Percentiles rank a stretch among this genome's conserved stretches.
These are phyloP conservation scores for Elaeagnus macrophylla DNA, from an alignment of 306 rosid species.

Conservation along the genomic window DNA sequence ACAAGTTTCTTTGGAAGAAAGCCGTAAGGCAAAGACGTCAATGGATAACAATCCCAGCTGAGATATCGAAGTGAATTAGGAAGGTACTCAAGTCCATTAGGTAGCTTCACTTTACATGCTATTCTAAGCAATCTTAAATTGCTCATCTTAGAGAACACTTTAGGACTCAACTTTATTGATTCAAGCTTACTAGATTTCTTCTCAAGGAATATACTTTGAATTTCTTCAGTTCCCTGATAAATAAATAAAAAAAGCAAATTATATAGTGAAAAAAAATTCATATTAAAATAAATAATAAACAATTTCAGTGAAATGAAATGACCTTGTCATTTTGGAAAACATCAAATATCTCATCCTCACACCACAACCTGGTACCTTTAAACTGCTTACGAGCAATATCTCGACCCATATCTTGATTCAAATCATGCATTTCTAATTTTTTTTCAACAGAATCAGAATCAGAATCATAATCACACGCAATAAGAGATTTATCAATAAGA, in stretches of 20 bases:
- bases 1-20: constrained; percentile 12
- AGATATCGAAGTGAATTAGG: constrained; percentile 11
- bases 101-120: not conserved
- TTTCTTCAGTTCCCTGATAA: constrained; percentile 8
- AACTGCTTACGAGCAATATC: constrained; percentile 22
- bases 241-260: too few relatives aligned
- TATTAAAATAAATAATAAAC: too few relatives aligned
- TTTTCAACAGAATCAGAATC: not conserved
- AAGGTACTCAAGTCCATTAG: not conserved
- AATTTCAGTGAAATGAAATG: too few relatives aligned
- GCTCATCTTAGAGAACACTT: constrained; percentile 20
- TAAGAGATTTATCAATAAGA: constrained; percentile 15
- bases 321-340: not conserved
- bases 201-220: constrained; percentile 7
- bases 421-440: constrained; percentile 26
- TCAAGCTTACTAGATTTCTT: not conserved
- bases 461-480: not conserved
- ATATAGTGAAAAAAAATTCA: too few relatives aligned
- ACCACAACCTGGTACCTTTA: constrained; percentile 25
- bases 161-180: not conserved
- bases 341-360: constrained; percentile 19
- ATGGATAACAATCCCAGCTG: constrained; percentile 14
- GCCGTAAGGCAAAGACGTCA: not conserved
- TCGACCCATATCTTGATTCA: constrained; percentile 30
- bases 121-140: constrained; percentile 15